Evolutionary conservation across 768 basidiomycete genomes (phyloP).

Genomic region (Psilocybe subaeruginosa): DNA sequence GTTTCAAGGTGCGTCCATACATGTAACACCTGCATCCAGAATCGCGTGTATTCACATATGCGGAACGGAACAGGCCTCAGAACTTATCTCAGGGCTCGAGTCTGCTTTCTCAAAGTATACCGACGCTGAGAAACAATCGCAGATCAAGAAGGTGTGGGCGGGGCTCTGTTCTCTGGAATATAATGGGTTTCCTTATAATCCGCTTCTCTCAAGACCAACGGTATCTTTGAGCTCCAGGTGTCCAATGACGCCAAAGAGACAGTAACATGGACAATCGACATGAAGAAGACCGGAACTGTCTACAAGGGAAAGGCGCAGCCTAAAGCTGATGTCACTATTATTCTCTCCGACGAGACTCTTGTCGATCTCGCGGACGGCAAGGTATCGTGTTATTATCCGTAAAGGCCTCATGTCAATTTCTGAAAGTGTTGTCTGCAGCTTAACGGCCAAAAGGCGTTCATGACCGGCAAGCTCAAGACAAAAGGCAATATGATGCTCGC

Average conservation of each 20-base stretch:
- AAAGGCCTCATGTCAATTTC: neutral
- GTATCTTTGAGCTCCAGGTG: constrained; percentile 85
- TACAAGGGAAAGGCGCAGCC: constrained; percentile 73
- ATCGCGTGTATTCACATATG: neutral
- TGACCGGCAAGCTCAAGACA: constrained; percentile 93
- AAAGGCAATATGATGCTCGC: constrained; percentile 94
- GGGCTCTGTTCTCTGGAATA: neutral
- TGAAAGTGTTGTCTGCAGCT: constrained; percentile 41
- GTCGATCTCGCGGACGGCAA: constrained; percentile 72
- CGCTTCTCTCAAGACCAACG: constrained; percentile 64
- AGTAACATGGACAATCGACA: constrained; percentile 88
- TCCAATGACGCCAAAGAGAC: constrained; percentile 73
- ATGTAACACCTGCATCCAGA: neutral
- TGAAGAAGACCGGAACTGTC: constrained; percentile 82
- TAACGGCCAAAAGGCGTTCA: constrained; percentile 94
- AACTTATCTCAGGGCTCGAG: constrained; percentile 57
- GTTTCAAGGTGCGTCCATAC: constrained; percentile 62
- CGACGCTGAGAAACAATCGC: constrained; percentile 64
- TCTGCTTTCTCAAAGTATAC: constrained; percentile 53
- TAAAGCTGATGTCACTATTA: constrained; percentile 84
- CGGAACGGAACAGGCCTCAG: constrained; percentile 58
- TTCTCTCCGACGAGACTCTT: constrained; percentile 78
- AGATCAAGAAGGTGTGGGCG: constrained; percentile 70
- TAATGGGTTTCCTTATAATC: neutral
- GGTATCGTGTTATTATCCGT: constrained; percentile 37